Percentiles rank a stretch among this genome's conserved stretches.
These are phyloP conservation scores for Tritrichomonas foetus DNA, from an alignment of 208 protist species.

Conservation along the genomic window DNA sequence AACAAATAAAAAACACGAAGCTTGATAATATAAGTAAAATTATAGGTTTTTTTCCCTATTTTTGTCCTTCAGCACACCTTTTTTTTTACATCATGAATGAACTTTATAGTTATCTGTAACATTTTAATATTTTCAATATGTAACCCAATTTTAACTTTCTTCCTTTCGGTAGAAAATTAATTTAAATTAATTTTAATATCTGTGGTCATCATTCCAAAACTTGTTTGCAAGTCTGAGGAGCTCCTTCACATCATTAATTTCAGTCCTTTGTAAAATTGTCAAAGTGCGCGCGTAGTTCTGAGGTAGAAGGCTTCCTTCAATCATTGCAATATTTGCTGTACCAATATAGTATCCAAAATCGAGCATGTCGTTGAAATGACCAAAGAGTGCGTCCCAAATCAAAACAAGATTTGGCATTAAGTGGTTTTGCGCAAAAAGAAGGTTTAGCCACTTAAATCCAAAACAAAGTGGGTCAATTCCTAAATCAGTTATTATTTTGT, in stretches of 20 bases:
- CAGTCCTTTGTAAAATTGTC: background rate
- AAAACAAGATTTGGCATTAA: background rate
- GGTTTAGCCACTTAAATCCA: background rate
- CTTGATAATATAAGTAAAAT: too few relatives aligned
- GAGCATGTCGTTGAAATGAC: background rate
- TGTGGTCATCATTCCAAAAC: background rate
- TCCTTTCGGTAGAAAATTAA: too few relatives aligned
- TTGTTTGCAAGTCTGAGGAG: background rate
- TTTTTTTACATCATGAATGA: too few relatives aligned
- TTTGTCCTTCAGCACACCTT: too few relatives aligned
- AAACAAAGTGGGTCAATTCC: background rate
- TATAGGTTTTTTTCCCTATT: too few relatives aligned
- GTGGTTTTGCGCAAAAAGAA: background rate
- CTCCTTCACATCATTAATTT: background rate
- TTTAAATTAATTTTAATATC: too few relatives aligned
- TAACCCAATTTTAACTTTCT: too few relatives aligned
- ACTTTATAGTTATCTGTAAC: too few relatives aligned
- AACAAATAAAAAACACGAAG: too few relatives aligned
- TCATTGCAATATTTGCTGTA: background rate
- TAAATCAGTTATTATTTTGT: background rate
- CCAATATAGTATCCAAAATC: background rate
- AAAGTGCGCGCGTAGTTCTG: background rate
- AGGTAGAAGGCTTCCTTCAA: background rate
- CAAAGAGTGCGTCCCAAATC: slow-evolving; percentile 30
- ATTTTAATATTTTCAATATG: too few relatives aligned